Evolutionary conservation across 2,329 filamentous ascomycete species (phyloP).

Genomic region (Escovopsis sp.): DNA sequence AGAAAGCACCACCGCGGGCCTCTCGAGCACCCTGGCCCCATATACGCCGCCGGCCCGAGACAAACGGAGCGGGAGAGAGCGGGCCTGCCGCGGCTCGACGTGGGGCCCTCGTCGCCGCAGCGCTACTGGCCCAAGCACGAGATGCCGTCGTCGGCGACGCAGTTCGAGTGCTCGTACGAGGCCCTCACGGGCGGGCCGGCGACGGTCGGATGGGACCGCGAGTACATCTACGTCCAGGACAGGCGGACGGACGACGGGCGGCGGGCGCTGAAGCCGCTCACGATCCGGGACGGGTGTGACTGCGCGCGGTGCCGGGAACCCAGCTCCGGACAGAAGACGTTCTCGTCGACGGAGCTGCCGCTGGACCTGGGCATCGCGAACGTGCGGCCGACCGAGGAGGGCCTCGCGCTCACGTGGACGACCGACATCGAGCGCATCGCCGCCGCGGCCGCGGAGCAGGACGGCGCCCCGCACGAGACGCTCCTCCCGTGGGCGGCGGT

Average conservation of each 20-base stretch:
- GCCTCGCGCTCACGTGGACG: conserved; percentile 46
- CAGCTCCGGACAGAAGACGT: conserved; percentile 45
- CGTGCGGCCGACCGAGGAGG: conserved; percentile 19
- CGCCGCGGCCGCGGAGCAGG: too few species aligned
- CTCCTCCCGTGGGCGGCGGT: conserved; percentile 20
- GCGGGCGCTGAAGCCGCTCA: conserved; percentile 12
- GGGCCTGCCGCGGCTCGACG: neutral
- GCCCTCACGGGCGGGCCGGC: conserved; percentile 5
- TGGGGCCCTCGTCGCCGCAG: neutral
- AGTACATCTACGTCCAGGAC: conserved; percentile 17
- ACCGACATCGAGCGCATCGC: conserved; percentile 24
- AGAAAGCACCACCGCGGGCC: too few species aligned
- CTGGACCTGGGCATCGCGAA: conserved; percentile 16
- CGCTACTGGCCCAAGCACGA: conserved; percentile 7
- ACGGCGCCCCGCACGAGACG: conserved; percentile 22
- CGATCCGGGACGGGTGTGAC: conserved; percentile 39
- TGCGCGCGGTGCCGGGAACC: conserved; percentile 39
- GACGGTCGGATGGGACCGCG: conserved; percentile 13
- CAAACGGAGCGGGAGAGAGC: neutral
- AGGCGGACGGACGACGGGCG: conserved; percentile 8
- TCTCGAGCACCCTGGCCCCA: too few species aligned
- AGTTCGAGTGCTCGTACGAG: conserved; percentile 4
- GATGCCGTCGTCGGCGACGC: conserved; percentile 6
- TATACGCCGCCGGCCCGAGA: neutral
- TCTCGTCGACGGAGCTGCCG: conserved; percentile 28